Conservation (phyloP, 805 yeast genomes). For the Wickerhamomyces bovis region DNA sequence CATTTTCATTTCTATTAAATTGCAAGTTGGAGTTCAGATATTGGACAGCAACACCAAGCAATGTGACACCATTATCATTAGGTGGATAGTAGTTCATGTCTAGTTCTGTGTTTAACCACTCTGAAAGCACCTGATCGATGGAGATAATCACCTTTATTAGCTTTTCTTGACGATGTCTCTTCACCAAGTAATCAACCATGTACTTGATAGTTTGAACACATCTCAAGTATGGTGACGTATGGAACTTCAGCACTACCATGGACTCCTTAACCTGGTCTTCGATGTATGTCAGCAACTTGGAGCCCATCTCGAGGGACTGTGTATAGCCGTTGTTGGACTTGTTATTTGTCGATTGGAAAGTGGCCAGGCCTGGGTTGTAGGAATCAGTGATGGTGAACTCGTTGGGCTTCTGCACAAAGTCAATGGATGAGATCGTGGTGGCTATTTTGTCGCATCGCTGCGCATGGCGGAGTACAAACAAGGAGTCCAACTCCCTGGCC, state of each 20-base stretch:
- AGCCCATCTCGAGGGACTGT: constrained; percentile 22
- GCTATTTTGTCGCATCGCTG: constrained; percentile 24
- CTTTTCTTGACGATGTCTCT: constrained; percentile 10
- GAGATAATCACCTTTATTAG: constrained; percentile 23
- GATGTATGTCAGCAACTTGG: constrained; percentile 18
- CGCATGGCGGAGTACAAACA: constrained; percentile 24
- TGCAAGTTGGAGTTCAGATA: constrained; percentile 28
- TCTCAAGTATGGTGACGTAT: constrained; percentile 39
- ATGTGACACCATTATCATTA: constrained; percentile 37
- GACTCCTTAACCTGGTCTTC: constrained; percentile 12
- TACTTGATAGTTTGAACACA: constrained; percentile 35
- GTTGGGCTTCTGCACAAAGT: constrained; percentile 10
- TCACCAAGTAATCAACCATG: constrained; percentile 19
- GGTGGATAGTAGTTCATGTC: constrained; percentile 37
- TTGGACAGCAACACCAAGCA: constrained; percentile 33
- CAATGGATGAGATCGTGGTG: constrained; percentile 22
- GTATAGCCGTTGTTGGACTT: constrained; percentile 24
- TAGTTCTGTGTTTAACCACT: constrained; percentile 38
- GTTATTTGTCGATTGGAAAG: constrained; percentile 20
- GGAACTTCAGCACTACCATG: constrained; percentile 20
- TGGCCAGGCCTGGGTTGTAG: constrained; percentile 23
- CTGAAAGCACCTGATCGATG: constrained; percentile 36
- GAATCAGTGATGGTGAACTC: constrained; percentile 14
- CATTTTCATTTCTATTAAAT: constrained; percentile 13
- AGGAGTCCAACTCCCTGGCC: constrained; percentile 15